Percentiles rank a stretch among this genome's conserved stretches.
phyloP scores from a whole-genome alignment of 1,284 basidiomycete genomes.

The Trametes versicolor region DNA sequence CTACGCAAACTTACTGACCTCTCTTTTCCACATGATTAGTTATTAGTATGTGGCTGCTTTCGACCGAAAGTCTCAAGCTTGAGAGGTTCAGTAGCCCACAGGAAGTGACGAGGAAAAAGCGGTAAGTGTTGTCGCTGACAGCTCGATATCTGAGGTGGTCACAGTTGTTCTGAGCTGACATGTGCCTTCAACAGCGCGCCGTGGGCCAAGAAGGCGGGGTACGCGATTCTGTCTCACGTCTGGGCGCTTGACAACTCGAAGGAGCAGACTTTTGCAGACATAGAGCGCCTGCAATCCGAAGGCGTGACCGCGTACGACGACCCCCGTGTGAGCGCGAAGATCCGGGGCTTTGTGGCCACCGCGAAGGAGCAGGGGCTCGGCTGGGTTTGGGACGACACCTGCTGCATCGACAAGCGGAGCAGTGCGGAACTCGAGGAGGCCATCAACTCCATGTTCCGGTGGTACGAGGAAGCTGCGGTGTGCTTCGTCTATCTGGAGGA shows the following conservation, averaged over 20 bases:
- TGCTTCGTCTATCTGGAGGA: constrained; percentile 11
- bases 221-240: constrained; percentile 16
- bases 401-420: constrained; percentile 15
- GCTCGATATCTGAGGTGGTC: too few species aligned
- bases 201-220: neutral
- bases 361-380: neutral
- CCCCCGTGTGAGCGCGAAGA: constrained; percentile 2
- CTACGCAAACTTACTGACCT: neutral
- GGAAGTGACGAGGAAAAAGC: neutral
- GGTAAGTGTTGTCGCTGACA: neutral
- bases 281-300: neutral
- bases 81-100: neutral
- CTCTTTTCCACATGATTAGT: neutral
- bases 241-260: neutral
- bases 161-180: neutral
- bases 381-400: constrained; percentile 11
- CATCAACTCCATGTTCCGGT: constrained; percentile 15
- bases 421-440: constrained; percentile 13
- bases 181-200: neutral
- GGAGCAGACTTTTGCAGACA: constrained; percentile 7
- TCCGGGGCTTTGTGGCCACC: neutral
- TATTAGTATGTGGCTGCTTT: constrained; percentile 11
- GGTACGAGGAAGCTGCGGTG: constrained; percentile 2
- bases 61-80: neutral
- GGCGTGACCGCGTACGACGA: neutral